Conservation (phyloP, 805 yeast genomes). For the Wickerhamomyces queroliae region DNA sequence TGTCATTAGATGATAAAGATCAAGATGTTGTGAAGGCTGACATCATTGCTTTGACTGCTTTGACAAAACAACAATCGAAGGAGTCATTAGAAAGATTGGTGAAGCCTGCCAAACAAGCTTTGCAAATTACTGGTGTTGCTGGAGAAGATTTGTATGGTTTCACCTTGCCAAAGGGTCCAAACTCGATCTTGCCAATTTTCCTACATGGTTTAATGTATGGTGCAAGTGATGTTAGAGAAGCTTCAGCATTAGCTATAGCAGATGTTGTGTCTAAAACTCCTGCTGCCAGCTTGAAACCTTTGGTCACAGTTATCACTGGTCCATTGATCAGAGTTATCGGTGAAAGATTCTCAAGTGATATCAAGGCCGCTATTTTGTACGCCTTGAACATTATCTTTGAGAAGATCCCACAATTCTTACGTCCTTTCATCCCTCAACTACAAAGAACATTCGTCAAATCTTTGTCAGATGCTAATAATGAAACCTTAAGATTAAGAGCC, state of each 20-base stretch:
- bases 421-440: conserved; percentile 95
- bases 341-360: conserved; percentile 85
- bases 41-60: conserved; percentile 54
- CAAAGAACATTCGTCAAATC: conserved; percentile 96
- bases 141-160: conserved; percentile 73
- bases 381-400: conserved; percentile 75
- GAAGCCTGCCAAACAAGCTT: conserved; percentile 71
- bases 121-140: conserved; percentile 55
- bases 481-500: conserved; percentile 71
- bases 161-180: conserved; percentile 72
- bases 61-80: conserved; percentile 71
- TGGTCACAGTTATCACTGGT: conserved; percentile 92
- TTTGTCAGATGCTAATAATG: conserved; percentile 71
- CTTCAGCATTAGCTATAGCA: conserved; percentile 84
- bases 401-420: conserved; percentile 83
- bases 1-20: conserved; percentile 67
- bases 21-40: conserved; percentile 57
- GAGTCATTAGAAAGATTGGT: conserved; percentile 72
- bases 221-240: conserved; percentile 72
- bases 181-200: conserved; percentile 84
- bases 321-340: conserved; percentile 97
- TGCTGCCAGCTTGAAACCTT: conserved; percentile 73
- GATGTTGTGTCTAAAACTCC: conserved; percentile 83
- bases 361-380: conserved; percentile 87
- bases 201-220: conserved; percentile 96